phyloP scores from a whole-genome alignment of 768 basidiomycete species.

The Tulasnella sp. region DNA sequence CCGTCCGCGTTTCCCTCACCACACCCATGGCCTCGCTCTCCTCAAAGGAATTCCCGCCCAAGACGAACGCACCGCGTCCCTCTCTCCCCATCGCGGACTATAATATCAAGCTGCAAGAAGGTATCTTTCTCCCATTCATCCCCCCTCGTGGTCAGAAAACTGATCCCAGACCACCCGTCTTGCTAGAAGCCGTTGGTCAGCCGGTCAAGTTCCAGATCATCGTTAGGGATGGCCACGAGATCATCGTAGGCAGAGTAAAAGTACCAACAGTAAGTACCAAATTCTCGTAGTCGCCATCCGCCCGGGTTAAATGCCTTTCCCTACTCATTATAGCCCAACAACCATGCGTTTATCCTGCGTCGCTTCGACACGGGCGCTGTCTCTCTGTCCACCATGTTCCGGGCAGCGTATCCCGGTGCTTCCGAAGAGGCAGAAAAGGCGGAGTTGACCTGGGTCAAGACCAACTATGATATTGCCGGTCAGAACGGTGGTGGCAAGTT shows the following conservation, averaged over 20 bases:
- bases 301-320: background rate
- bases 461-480: slow-evolving; percentile 65
- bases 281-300: background rate
- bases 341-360: slow-evolving; percentile 89
- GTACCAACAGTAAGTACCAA: slow-evolving; percentile 38
- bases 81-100: slow-evolving; percentile 4
- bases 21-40: background rate
- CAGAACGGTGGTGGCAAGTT: slow-evolving; percentile 66
- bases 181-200: background rate
- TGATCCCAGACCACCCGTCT: slow-evolving; percentile 4
- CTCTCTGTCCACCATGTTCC: slow-evolving; percentile 93
- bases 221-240: slow-evolving; percentile 39
- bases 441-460: slow-evolving; percentile 81
- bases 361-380: slow-evolving; percentile 91
- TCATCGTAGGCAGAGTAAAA: slow-evolving; percentile 42
- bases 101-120: slow-evolving; percentile 15
- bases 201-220: slow-evolving; percentile 43
- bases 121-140: background rate
- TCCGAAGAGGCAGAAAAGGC: slow-evolving; percentile 68
- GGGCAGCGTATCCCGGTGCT: slow-evolving; percentile 85
- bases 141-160: background rate
- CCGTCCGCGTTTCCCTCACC: background rate
- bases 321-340: slow-evolving; percentile 48
- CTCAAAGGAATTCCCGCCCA: background rate
- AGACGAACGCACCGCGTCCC: background rate